Conservation (phyloP, 305 asterid species). For the Stenogyne calaminthoides region DNA sequence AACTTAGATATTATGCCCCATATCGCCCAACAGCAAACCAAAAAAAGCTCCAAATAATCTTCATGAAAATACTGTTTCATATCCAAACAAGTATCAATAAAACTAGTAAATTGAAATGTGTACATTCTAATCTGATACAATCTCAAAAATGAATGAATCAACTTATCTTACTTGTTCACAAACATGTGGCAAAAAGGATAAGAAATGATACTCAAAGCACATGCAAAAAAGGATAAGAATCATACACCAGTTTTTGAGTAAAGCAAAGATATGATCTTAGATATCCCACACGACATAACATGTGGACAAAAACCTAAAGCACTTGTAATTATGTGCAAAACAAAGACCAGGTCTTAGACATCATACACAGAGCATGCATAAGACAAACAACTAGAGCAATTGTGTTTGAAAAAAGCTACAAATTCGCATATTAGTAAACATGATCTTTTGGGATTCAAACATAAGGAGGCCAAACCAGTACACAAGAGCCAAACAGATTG, state of each 20-base stretch:
- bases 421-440: not conserved
- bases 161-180: not conserved
- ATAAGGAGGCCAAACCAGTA: not conserved
- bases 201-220: not conserved
- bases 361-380: not conserved
- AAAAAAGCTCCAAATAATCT: no score
- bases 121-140: not conserved
- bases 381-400: not conserved
- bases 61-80: no score
- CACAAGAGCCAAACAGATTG: no score
- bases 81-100: no score
- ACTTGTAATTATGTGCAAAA: conserved; percentile 7
- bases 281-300: not conserved
- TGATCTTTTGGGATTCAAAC: not conserved
- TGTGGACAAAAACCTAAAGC: not conserved
- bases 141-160: not conserved
- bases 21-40: no score
- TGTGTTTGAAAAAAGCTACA: not conserved
- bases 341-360: conserved; percentile 8
- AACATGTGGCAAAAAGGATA: not conserved
- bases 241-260: not conserved
- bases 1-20: no score
- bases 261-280: conserved; percentile 5
- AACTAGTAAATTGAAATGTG: not conserved
- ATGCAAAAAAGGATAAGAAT: no score